Evolutionary conservation across 192 early-diverging fungal genomes (phyloP), one percentile per base, ranked within the genome.

Genomic region (Neocallimastix lanati): DNA sequence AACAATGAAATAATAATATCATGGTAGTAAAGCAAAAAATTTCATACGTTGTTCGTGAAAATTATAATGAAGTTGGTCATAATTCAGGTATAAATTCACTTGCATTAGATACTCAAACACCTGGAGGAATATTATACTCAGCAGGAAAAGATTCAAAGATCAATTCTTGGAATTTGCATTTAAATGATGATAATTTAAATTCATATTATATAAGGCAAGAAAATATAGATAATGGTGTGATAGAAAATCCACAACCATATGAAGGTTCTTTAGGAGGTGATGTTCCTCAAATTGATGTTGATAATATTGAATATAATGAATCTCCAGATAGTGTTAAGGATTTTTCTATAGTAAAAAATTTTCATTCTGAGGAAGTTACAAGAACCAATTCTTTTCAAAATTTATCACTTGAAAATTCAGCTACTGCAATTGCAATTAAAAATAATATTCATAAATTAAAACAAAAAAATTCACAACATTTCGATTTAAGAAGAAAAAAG

Each of bases 141-240:
- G 97, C 91, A 29, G 95, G 96, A 18, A 86, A 96, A 77, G 97
- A 99, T 84, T 92, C 94, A 80, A 87, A 92, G 29, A 90, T 98
- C 76, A 92, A 93, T 29, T 87, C 90, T 0, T 99, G 97, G 97
- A 90, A 94, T 77, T 86, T 96, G 13, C 88, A 92, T 78, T 80
- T 86, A 38, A 77, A 67, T 78, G 86, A 33, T 79, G 81, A 77
- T 79, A 76, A 30, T 79, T 78, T 14, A 82, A 84, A 33, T 76
- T 81, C 80, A 78, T 76, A 33, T 83, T 84, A 29, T 28, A 15
- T 58, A 7, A n/a, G 30, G 36, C 12, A 85, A 83, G n/a, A 50
- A 28, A 28, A 78, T 81, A 15, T 18, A 5, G 13, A 29, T 50
- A 13, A 76, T 33, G 16, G 11, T 29, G 29, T n/a, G 12, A 13